phyloP scores from a whole-genome alignment of 2,329 filamentous ascomycete genomes.

The Nannizzia gypsea region DNA sequence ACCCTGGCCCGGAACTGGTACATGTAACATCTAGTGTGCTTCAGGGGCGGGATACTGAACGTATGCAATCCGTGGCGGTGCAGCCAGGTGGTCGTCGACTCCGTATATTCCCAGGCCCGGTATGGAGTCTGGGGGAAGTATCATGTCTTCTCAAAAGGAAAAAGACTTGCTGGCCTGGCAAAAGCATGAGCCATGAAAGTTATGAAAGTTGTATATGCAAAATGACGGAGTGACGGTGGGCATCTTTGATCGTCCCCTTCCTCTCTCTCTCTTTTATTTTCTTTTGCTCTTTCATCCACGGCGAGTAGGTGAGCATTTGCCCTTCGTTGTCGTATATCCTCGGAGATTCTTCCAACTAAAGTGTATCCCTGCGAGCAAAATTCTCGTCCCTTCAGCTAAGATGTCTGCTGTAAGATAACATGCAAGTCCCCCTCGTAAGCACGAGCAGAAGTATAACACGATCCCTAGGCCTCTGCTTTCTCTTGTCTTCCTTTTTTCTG shows the following conservation, averaged over 20 bases:
- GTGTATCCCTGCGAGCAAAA: not conserved
- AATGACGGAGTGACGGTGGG: not conserved
- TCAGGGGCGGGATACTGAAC: conserved; percentile 4
- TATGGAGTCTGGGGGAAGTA: not conserved
- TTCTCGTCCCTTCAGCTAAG: no score
- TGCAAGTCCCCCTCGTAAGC: not conserved
- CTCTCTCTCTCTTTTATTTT: no score
- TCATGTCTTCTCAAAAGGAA: not conserved
- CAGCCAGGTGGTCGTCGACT: not conserved
- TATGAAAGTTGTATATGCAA: no score
- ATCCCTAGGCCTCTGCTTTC: not conserved
- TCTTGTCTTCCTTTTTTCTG: not conserved
- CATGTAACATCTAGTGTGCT: conserved; percentile 3
- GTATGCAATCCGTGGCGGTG: not conserved
- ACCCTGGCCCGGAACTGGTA: not conserved
- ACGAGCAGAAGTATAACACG: not conserved
- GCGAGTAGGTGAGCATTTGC: not conserved
- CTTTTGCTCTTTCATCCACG: no score
- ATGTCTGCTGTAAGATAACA: not conserved
- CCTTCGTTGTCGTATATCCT: not conserved
- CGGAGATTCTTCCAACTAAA: not conserved
- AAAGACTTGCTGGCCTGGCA: not conserved
- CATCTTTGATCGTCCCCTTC: not conserved
- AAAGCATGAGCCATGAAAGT: not conserved
- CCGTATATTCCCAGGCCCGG: not conserved